These are phyloP conservation scores for Ceratobasidium sp. DNA, from an alignment of 1,284 basidiomycete species.

Conservation along the genomic window DNA sequence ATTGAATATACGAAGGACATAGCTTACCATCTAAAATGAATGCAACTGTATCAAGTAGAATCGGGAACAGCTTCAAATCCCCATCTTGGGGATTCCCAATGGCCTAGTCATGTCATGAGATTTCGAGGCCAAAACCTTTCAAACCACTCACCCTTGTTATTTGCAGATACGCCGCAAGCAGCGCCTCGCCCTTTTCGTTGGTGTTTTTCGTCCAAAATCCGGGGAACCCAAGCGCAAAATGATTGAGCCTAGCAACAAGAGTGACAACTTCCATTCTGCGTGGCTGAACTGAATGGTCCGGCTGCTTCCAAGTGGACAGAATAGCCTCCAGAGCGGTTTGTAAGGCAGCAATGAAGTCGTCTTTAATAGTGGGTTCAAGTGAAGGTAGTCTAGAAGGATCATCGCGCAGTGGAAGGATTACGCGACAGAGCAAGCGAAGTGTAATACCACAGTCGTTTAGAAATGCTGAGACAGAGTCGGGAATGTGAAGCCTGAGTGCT, in stretches of 20 bases:
- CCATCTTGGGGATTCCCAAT: conserved; percentile 65
- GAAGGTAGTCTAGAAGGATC: conserved; percentile 61
- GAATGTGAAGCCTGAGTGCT: conserved; percentile 53
- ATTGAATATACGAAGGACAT: conserved; percentile 12
- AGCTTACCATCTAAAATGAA: conserved; percentile 77
- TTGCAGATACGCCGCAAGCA: conserved; percentile 66
- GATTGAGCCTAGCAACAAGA: conserved; percentile 72
- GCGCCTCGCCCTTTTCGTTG: conserved; percentile 62
- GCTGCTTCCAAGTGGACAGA: conserved; percentile 55
- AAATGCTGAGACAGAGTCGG: conserved; percentile 57
- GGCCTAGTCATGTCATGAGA: conserved; percentile 57
- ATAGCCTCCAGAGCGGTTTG: conserved; percentile 64
- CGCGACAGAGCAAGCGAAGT: conserved; percentile 74
- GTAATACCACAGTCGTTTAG: conserved; percentile 74
- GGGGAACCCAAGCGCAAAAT: conserved; percentile 77
- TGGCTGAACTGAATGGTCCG: conserved; percentile 57
- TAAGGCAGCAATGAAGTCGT: conserved; percentile 68
- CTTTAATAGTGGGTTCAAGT: conserved; percentile 61
- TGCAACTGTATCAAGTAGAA: conserved; percentile 78
- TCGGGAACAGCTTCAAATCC: conserved; percentile 69
- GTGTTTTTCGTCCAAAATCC: conserved; percentile 69
- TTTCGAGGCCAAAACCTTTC: neutral
- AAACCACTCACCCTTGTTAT: conserved; percentile 68
- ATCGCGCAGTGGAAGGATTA: conserved; percentile 73
- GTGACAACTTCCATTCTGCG: conserved; percentile 54